Evolutionary conservation across 257 asterid genomes (phyloP), one percentile per base, ranked within the genome.

Genomic region (Haberlea rhodopensis): DNA sequence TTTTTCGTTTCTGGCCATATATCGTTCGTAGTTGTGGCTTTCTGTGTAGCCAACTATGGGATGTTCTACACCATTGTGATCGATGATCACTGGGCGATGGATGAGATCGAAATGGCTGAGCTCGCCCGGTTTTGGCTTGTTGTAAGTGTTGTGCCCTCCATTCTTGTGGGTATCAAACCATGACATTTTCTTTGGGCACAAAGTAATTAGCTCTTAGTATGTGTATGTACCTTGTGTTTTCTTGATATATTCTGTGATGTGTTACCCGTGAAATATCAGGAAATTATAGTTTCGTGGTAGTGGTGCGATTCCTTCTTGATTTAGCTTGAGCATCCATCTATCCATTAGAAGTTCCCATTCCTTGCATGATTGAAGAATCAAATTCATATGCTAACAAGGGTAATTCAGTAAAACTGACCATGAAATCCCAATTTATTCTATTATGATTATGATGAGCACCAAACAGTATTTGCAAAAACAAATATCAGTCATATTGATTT

Each of bases 141-240:
- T 69, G 21, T 53, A 27, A 8, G 24, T 28, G 13, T 56, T 3
- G 60, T 18, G 16, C 8, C 51, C 76, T 5, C 25, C 48, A 5
- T 46, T 31, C 10, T 18, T 65, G 6, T 53, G 22, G 62, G 15
- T 24, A 27, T 46, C 61, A 10, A 10, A 61, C 60, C 49, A 22
- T 10, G 63, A 58, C 80, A 75, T 77, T 40, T 58, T 48, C 16
- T 29, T 54, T 8, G n/a, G 49, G 25, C 27, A 40, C 31, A 40
- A 4, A 34, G 16, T 57, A 19, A 68, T 26, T n/a, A n/a, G 21
- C 7, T 63, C 2, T 24, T 1, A 10, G 3, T 10, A 6, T 43
- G 56, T 59, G 19, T 55, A 20, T 52, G 40, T 22, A 10, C 10
- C 32, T 13, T 56, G 1, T 49, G 20, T 8, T 48, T 51, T 20